A percentile compares a stretch with the other conserved stretches of the same genome.
Conservation (phyloP, 805 yeast genomes). For the Tetrapisispora namnaoensis region DNA sequence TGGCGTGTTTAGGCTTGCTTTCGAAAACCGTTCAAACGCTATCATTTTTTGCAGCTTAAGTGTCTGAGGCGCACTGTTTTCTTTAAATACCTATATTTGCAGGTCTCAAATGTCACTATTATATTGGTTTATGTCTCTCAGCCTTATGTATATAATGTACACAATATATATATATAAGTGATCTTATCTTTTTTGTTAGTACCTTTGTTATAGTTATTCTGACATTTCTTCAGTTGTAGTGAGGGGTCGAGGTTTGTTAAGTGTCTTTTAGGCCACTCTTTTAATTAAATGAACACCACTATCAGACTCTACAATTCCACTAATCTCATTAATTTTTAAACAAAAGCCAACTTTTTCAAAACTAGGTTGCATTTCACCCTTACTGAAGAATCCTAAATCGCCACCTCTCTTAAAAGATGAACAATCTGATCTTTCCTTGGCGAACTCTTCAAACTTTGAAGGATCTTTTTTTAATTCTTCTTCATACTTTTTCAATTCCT, state of each 20-base stretch:
- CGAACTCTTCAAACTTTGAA: constrained; percentile 57
- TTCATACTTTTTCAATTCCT: constrained; percentile 48
- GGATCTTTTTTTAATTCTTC: constrained; percentile 36
- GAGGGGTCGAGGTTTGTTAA: too few species aligned
- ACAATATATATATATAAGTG: too few species aligned
- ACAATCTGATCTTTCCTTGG: constrained; percentile 80
- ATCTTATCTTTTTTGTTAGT: too few species aligned
- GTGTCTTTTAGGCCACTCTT: constrained; percentile 44
- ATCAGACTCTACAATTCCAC: constrained; percentile 77
- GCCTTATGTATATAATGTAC: too few species aligned
- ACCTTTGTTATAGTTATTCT: too few species aligned
- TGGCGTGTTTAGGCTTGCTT: too few species aligned
- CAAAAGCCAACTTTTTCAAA: constrained; percentile 84
- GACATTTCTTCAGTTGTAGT: too few species aligned
- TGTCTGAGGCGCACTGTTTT: too few species aligned
- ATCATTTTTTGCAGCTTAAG: too few species aligned
- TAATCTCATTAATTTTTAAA: constrained; percentile 71
- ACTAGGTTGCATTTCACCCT: constrained; percentile 90
- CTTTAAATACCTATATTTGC: too few species aligned
- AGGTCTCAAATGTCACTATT: background rate
- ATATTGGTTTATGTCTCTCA: too few species aligned
- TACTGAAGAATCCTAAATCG: constrained; percentile 81
- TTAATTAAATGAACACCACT: constrained; percentile 86
- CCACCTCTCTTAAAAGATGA: constrained; percentile 81
- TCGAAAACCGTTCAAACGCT: too few species aligned